These are phyloP conservation scores for Colletotrichum chlorophyti DNA, from an alignment of 2,329 filamentous ascomycete genomes.

Conservation along the genomic window DNA sequence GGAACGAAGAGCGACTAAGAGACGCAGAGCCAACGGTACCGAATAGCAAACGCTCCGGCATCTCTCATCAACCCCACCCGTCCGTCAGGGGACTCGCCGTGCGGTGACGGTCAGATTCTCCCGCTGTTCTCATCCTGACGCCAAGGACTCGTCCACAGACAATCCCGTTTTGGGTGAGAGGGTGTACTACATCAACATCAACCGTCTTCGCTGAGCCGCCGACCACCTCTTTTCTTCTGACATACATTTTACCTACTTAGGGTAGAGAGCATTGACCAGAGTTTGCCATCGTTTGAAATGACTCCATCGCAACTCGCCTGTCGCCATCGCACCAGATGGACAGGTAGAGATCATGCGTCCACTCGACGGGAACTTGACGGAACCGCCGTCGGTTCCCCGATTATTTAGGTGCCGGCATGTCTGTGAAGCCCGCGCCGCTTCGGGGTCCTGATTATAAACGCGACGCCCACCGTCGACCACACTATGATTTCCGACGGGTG, in stretches of 20 bases:
- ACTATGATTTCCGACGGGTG: not conserved
- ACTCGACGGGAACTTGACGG: slow-evolving; percentile 15
- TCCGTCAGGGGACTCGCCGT: slow-evolving; percentile 8
- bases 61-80: slow-evolving; percentile 13
- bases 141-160: not conserved
- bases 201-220: not conserved
- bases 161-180: not conserved
- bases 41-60: slow-evolving; percentile 5
- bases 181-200: not conserved
- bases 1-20: not conserved
- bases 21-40: not conserved
- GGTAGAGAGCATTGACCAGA: too few species aligned
- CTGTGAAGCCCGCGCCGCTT: slow-evolving; percentile 18
- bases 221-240: too few species aligned
- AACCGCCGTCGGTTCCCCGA: slow-evolving; percentile 13
- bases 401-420: slow-evolving; percentile 8
- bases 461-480: not conserved
- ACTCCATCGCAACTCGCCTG: not conserved
- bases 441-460: slow-evolving; percentile 4
- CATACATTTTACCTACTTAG: too few species aligned
- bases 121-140: not conserved
- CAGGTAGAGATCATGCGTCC: too few species aligned
- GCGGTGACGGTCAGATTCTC: not conserved
- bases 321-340: too few species aligned
- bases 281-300: not conserved